Percentiles rank a stretch among this genome's conserved stretches.
Evolutionary conservation across 2,329 filamentous ascomycete species (phyloP).

Genomic region (Albophoma yamanashiensis): DNA sequence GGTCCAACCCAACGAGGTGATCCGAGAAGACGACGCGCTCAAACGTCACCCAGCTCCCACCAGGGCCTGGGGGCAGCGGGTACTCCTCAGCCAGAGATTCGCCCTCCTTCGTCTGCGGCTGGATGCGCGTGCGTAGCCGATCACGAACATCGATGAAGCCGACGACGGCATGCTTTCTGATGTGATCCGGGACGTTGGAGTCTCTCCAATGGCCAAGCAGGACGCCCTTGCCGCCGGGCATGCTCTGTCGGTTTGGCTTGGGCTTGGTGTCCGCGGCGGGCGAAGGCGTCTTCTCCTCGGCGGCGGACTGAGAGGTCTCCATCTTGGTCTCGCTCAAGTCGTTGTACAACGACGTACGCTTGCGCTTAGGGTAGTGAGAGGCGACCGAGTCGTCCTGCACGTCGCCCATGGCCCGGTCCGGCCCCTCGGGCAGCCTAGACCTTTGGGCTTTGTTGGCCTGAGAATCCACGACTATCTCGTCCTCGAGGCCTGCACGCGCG

Average conservation of each 20-base stretch:
- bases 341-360: slow-evolving; percentile 38
- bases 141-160: slow-evolving; percentile 54
- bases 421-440: slow-evolving; percentile 23
- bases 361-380: slow-evolving; percentile 42
- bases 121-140: slow-evolving; percentile 48
- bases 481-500: slow-evolving; percentile 28
- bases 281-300: slow-evolving; percentile 17
- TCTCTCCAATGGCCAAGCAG: slow-evolving; percentile 51
- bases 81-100: slow-evolving; percentile 33
- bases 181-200: slow-evolving; percentile 35
- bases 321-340: slow-evolving; percentile 38
- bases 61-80: slow-evolving; percentile 45
- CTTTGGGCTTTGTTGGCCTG: slow-evolving; percentile 27
- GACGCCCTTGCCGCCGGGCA: slow-evolving; percentile 31
- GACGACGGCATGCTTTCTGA: slow-evolving; percentile 46
- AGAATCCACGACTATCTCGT: slow-evolving; percentile 42
- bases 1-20: slow-evolving; percentile 43
- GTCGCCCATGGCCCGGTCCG: slow-evolving; percentile 34
- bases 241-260: slow-evolving; percentile 17
- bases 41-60: slow-evolving; percentile 55
- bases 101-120: slow-evolving; percentile 36
- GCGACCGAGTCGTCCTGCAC: slow-evolving; percentile 24
- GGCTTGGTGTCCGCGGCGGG: slow-evolving; percentile 10
- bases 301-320: slow-evolving; percentile 19
- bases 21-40: slow-evolving; percentile 47